A percentile compares a stretch with the other conserved stretches of the same genome.
Conservation (phyloP, 208 protist genomes). For the Endotrypanum monterogeii region DNA sequence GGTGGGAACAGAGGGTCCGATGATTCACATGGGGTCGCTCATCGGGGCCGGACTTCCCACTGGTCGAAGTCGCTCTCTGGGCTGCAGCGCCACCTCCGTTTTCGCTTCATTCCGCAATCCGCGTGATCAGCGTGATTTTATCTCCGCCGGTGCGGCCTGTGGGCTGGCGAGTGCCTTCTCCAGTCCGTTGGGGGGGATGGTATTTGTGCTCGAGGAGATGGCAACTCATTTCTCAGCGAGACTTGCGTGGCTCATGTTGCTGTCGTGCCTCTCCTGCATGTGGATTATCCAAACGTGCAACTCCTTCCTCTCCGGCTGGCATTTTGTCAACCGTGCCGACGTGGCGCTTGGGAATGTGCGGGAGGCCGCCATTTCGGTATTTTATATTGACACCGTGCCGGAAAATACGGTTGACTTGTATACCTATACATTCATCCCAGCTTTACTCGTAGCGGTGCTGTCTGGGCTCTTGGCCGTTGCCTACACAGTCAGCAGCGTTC, state of each 20-base stretch:
- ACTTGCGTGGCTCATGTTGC: constrained; percentile 87
- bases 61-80: constrained; percentile 63
- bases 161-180: constrained; percentile 92
- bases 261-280: constrained; percentile 82
- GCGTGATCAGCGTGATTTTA: constrained; percentile 88
- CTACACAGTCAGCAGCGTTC: constrained; percentile 76
- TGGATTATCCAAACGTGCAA: constrained; percentile 71
- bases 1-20: constrained; percentile 90
- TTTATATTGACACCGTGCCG: constrained; percentile 54
- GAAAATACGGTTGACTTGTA: constrained; percentile 54
- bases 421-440: constrained; percentile 62
- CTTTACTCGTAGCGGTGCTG: constrained; percentile 58
- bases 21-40: constrained; percentile 93
- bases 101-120: constrained; percentile 71
- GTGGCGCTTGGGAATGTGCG: constrained; percentile 36
- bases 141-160: constrained; percentile 85
- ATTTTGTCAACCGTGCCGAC: constrained; percentile 13
- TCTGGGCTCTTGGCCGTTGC: constrained; percentile 61
- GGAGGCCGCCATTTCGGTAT: constrained; percentile 53
- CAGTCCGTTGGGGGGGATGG: constrained; percentile 87
- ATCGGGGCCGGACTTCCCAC: constrained; percentile 86
- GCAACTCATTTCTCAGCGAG: constrained; percentile 75
- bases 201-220: constrained; percentile 93
- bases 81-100: constrained; percentile 51
- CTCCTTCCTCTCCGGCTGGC: constrained; percentile 59